Percentiles rank a stretch among this genome's conserved stretches.
phyloP scores from a whole-genome alignment of 2,329 filamentous ascomycete species.

The Daldinia eschscholtzii region DNA sequence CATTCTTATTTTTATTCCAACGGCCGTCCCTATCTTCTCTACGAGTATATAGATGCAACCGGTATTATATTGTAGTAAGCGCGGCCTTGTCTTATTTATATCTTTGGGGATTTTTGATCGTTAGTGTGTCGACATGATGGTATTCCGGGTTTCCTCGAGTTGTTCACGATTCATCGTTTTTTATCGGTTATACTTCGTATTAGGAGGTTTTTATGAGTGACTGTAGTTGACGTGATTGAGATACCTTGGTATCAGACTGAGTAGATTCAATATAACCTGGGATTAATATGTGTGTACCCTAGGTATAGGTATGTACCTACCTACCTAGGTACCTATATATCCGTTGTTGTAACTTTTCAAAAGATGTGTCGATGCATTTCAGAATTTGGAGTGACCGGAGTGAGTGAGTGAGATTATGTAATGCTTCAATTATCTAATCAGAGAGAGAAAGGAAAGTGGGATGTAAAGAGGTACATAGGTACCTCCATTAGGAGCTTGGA shows the following conservation, averaged over 20 bases:
- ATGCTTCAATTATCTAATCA: neutral
- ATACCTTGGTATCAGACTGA: no score
- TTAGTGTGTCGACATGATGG: neutral
- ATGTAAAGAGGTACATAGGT: slow-evolving; percentile 17
- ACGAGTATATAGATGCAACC: slow-evolving; percentile 41
- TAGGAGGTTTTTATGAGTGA: neutral
- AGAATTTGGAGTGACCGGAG: neutral
- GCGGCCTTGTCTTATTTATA: slow-evolving; percentile 20
- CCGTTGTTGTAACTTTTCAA: no score
- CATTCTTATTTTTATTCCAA: slow-evolving; percentile 28
- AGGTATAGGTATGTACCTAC: no score
- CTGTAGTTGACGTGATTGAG: neutral
- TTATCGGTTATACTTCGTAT: neutral
- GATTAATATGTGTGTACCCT: neutral
- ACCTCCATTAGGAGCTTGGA: slow-evolving; percentile 32
- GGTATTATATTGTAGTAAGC: slow-evolving; percentile 42
- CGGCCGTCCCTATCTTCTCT: slow-evolving; percentile 36
- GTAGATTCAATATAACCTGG: neutral
- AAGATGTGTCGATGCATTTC: no score
- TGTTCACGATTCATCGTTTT: neutral
- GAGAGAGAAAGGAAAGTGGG: neutral
- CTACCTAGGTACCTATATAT: no score
- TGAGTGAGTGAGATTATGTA: neutral
- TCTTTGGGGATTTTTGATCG: neutral
- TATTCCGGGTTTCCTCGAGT: neutral